These are phyloP conservation scores for Saccharum spontaneum DNA, from an alignment of 176 grass and related monocot genomes.

Conservation along the genomic window DNA sequence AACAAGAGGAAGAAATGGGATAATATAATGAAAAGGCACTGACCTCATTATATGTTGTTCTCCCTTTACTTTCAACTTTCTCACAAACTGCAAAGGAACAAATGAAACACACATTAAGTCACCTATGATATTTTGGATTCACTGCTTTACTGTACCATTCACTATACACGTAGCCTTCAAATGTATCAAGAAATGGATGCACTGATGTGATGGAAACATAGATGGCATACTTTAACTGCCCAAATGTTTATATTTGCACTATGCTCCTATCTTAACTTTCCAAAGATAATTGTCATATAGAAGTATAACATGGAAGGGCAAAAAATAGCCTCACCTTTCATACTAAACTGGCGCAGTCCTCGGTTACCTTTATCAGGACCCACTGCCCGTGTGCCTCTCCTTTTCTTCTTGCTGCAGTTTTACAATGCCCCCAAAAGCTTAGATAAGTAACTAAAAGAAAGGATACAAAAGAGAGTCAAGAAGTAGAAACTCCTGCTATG, in stretches of 20 bases:
- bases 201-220: neutral
- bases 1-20: neutral
- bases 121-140: neutral
- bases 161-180: neutral
- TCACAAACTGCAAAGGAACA: conserved; percentile 77
- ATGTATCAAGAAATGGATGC: neutral
- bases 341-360: conserved; percentile 89
- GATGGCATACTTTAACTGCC: neutral
- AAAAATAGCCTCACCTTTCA: conserved; percentile 64
- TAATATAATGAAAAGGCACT: conserved; percentile 12
- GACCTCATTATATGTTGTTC: conserved; percentile 99
- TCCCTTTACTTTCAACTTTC: conserved; percentile 99
- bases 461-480: neutral
- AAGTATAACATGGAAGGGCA: neutral
- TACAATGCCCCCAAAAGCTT: conserved; percentile 5
- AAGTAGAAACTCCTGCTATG: conserved; percentile 4
- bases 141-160: neutral
- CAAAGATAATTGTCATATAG: neutral
- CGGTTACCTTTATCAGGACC: conserved; percentile 89
- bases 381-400: conserved; percentile 64
- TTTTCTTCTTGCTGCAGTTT: conserved; percentile 89
- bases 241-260: neutral
- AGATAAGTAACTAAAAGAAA: conserved; percentile 18
- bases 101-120: neutral
- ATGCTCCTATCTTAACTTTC: conserved; percentile 6